These are phyloP conservation scores for Penicillium samsonianum DNA, from an alignment of 495 filamentous ascomycete genomes.

Conservation along the genomic window DNA sequence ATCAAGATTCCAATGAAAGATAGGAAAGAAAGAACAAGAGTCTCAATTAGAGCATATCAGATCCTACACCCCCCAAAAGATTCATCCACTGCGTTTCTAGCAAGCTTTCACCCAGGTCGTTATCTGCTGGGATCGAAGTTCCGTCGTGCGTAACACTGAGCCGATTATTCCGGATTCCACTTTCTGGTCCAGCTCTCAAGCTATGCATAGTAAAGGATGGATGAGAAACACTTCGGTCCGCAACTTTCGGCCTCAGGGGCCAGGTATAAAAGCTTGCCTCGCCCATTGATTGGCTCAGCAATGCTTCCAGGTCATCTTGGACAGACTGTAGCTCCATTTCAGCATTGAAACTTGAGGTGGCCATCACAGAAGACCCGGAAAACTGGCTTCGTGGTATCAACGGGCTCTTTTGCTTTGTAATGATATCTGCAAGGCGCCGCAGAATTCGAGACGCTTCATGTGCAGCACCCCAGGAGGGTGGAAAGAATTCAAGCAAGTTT, in stretches of 20 bases:
- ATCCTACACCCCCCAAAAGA: conserved; percentile 10
- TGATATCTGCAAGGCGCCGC: conserved; percentile 1
- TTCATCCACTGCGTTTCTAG: conserved; percentile 15
- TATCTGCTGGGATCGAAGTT: neutral
- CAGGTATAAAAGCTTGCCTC: conserved; percentile 13
- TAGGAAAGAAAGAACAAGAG: neutral
- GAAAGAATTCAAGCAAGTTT: conserved; percentile 7
- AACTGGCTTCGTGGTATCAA: conserved; percentile 7
- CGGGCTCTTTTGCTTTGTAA: neutral
- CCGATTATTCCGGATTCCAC: too few relatives aligned
- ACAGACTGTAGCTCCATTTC: conserved; percentile 5
- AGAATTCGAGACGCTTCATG: conserved; percentile 8
- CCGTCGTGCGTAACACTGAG: neutral
- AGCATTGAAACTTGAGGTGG: neutral
- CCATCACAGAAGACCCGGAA: neutral
- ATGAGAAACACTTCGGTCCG: neutral
- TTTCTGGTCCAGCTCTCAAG: too few relatives aligned
- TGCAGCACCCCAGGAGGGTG: conserved; percentile 10
- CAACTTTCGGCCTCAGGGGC: conserved; percentile 12
- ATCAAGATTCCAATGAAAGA: neutral
- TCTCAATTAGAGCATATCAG: conserved; percentile 14
- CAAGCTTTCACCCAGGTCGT: neutral
- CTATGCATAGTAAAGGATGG: neutral
- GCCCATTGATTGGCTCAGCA: conserved; percentile 7
- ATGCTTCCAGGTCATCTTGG: conserved; percentile 3